A percentile compares a stretch with the other conserved stretches of the same genome.
These are phyloP conservation scores for Russula earlei DNA, from an alignment of 768 basidiomycete genomes.

Conservation along the genomic window DNA sequence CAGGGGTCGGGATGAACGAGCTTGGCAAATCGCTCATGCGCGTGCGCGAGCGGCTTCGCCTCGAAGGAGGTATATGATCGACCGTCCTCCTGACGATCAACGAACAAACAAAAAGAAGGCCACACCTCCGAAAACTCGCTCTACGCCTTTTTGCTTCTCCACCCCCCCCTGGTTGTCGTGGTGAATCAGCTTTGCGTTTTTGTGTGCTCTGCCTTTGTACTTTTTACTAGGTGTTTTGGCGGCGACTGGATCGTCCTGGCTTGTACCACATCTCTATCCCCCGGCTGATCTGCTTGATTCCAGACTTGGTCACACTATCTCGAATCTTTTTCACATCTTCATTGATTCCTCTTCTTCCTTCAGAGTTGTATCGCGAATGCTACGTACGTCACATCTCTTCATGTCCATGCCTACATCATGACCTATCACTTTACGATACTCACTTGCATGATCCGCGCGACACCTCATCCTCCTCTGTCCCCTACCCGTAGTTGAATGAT, in stretches of 20 bases:
- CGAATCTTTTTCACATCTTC: too few relatives aligned
- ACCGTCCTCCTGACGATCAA: too few relatives aligned
- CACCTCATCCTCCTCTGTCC: too few relatives aligned
- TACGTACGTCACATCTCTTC: too few relatives aligned
- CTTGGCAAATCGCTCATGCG: conserved; percentile 51
- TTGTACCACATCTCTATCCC: background rate
- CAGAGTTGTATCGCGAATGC: too few relatives aligned
- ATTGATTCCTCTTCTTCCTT: too few relatives aligned
- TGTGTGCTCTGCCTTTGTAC: background rate
- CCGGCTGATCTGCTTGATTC: background rate
- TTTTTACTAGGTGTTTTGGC: background rate
- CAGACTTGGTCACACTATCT: background rate
- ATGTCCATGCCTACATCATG: too few relatives aligned
- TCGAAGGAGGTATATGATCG: conserved; percentile 19
- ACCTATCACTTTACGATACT: background rate
- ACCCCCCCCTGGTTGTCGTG: background rate
- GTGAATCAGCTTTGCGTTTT: background rate
- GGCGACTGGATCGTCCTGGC: background rate
- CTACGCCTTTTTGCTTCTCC: background rate
- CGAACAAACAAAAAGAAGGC: background rate
- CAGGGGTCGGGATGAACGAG: conserved; percentile 46
- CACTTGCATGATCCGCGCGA: background rate
- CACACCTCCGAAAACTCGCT: background rate
- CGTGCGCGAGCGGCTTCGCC: conserved; percentile 41
- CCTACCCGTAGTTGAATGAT: too few relatives aligned